Base-by-base conservation (phyloP, 1,284 basidiomycete species). In the Coriolopsis trogii region DNA sequence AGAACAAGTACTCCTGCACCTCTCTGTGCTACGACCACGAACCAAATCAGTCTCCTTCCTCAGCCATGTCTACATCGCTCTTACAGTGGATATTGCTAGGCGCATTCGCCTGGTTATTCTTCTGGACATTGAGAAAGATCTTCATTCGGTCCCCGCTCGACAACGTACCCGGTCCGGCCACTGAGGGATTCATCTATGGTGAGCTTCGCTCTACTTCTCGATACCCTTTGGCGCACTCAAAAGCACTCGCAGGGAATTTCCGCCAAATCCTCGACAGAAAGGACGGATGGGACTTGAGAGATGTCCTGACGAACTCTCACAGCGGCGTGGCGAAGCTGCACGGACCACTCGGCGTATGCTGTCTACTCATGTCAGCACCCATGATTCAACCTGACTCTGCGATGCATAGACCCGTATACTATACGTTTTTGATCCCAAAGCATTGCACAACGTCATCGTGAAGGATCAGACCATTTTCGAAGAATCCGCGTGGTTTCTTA, bases 241-340 rank as follows among this genome's bases (percentile, higher is more conserved):
- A n/a, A n/a, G n/a, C n/a, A n/a, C n/a, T n/a, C n/a, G 0, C 23
- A 63, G 62, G 62, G 3, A 60, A 62, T 31, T 25, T 55, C 0
- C 18, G 26, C 3, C 60, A 62, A 10, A 9, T 63, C 4, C 45
- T 55, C 28, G 24, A 51, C 33, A 43, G 46, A 2, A 38, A n/a
- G n/a, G n/a, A 58, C 10, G 63, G 60, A 4, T 61, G 56, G 58
- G 44, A 43, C 1, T 61, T 62, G 39, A 45, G 62, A 7, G 21
- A 50, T 3, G 12, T 47, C 20, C 40, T 56, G 3, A 50, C 45
- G 5, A 33, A 53, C 2, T 41, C 40, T 3, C 57, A 54, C 28
- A 24, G 33, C 2, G 49, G 56, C 8, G 23, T 58, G 4, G 56
- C 28, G 13, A 61, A 46, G 30, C 31, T 61, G 15, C 6, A 42